Evolutionary conservation across 371 early-diverging fungal species (phyloP).

Genomic region (Actinomortierella wolfii): DNA sequence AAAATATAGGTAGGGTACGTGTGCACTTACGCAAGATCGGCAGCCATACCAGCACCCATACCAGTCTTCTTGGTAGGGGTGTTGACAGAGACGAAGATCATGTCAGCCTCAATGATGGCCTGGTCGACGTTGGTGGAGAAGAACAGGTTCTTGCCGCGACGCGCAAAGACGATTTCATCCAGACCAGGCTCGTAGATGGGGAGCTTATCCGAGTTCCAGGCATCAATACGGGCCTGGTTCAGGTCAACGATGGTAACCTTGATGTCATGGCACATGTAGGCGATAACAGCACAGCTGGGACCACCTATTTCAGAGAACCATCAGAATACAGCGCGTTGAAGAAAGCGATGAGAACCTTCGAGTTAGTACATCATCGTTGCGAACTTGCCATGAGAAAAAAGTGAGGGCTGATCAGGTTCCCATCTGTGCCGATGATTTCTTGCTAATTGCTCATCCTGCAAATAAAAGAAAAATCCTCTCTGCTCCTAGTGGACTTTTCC

Average conservation of each 20-base stretch:
- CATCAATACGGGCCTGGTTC: constrained; percentile 76
- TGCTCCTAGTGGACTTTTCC: too few species aligned
- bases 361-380: not conserved
- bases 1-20: not conserved
- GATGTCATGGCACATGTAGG: constrained; percentile 87
- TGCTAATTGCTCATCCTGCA: not conserved
- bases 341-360: too few species aligned
- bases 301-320: constrained; percentile 70
- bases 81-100: constrained; percentile 91
- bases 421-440: too few species aligned
- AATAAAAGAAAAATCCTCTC: too few species aligned
- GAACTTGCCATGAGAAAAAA: not conserved
- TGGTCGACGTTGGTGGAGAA: constrained; percentile 80
- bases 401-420: not conserved
- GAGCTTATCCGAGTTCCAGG: constrained; percentile 87
- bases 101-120: constrained; percentile 79
- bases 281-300: constrained; percentile 57
- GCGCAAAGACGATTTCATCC: constrained; percentile 75
- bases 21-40: constrained; percentile 82
- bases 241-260: constrained; percentile 90
- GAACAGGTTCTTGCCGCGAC: constrained; percentile 83
- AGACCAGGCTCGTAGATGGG: constrained; percentile 94
- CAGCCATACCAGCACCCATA: constrained; percentile 81
- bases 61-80: constrained; percentile 86
- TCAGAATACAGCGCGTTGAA: not conserved